A percentile compares a stretch with the other conserved stretches of the same genome.
Evolutionary conservation across 257 asterid genomes (phyloP).

Genomic region (Petunia axillaris): DNA sequence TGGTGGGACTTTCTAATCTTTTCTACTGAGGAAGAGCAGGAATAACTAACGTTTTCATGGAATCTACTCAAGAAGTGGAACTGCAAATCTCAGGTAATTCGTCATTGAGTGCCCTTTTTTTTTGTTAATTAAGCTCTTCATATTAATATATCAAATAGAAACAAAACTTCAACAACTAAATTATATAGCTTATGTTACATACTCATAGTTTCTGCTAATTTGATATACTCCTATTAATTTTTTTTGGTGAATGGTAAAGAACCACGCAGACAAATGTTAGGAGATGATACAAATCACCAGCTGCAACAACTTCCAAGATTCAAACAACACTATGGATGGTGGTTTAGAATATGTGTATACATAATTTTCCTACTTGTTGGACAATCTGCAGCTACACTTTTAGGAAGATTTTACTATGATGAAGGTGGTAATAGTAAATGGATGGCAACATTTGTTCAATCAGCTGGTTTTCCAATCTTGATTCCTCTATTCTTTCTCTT

Average conservation of each 20-base stretch:
- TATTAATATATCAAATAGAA: no score
- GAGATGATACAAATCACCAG: background rate
- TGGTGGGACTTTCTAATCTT: background rate
- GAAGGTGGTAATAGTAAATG: constrained; percentile 53
- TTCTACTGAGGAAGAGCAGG: background rate
- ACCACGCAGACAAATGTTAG: constrained; percentile 11
- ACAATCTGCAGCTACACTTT: constrained; percentile 42
- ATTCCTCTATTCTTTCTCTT: constrained; percentile 37
- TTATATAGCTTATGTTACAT: background rate
- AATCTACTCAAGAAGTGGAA: constrained; percentile 33
- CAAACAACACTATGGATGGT: constrained; percentile 27
- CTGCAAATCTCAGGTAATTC: constrained; percentile 38
- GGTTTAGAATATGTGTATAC: constrained; percentile 38
- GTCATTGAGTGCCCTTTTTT: background rate
- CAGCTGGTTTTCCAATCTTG: constrained; percentile 43
- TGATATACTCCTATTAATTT: background rate
- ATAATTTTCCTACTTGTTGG: constrained; percentile 36
- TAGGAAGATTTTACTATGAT: constrained; percentile 44
- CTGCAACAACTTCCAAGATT: background rate
- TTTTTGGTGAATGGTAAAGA: background rate
- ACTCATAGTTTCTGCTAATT: background rate
- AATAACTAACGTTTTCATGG: constrained; percentile 25
- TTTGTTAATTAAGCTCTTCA: background rate
- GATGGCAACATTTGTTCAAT: constrained; percentile 48
- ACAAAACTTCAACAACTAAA: no score